Evolutionary conservation across 2,329 filamentous ascomycete genomes (phyloP).

Genomic region (Sporothrix pallida): DNA sequence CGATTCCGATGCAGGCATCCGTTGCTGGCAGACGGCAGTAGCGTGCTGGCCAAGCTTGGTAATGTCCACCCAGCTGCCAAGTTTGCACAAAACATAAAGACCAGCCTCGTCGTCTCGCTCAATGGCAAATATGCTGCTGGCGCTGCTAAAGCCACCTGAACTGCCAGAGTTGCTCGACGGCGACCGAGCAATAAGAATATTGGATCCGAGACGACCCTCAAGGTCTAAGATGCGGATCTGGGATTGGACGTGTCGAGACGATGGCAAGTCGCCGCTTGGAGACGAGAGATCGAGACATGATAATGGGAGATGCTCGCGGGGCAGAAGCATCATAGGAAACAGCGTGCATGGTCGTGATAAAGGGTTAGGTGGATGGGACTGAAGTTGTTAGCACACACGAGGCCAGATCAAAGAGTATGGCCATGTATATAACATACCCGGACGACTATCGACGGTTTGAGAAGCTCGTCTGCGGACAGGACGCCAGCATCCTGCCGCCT

Average conservation of each 20-base stretch:
- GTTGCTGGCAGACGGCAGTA: conserved; percentile 51
- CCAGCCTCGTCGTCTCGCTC: conserved; percentile 64
- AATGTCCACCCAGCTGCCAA: conserved; percentile 70
- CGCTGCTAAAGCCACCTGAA: conserved; percentile 32
- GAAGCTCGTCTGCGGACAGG: conserved; percentile 56
- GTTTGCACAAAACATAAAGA: conserved; percentile 70
- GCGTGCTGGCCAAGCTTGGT: conserved; percentile 58
- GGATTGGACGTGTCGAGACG: conserved; percentile 64
- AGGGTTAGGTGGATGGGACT: conserved; percentile 63
- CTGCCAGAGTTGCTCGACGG: conserved; percentile 51
- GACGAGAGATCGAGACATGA: conserved; percentile 65
- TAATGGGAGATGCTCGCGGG: conserved; percentile 65
- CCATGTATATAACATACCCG: conserved; percentile 49
- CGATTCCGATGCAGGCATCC: conserved; percentile 40
- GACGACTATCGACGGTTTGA: conserved; percentile 58
- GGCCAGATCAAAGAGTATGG: too few species aligned
- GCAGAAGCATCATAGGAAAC: conserved; percentile 66
- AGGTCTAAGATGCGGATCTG: conserved; percentile 68
- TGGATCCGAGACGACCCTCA: conserved; percentile 63
- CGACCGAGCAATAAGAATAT: conserved; percentile 66
- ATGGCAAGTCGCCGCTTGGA: conserved; percentile 57
- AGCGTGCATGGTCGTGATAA: conserved; percentile 60
- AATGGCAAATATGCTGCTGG: conserved; percentile 61
- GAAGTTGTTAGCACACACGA: neutral
- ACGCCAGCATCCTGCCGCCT: conserved; percentile 33